These are phyloP conservation scores for Fusarium redolens DNA, from an alignment of 2,329 filamentous ascomycete genomes.

Conservation along the genomic window DNA sequence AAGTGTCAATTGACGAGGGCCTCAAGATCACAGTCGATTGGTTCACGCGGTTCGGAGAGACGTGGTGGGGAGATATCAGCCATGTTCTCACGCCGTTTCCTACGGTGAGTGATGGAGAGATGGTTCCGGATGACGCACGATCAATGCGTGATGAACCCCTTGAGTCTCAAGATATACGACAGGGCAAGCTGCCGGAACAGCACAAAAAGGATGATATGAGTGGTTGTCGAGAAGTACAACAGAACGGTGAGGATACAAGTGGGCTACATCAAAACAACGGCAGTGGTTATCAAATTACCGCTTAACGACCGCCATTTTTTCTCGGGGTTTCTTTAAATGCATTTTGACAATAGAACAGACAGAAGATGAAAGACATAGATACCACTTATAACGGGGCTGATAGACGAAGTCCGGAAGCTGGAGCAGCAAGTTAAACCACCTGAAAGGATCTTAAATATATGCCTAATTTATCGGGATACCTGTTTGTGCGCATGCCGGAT, in stretches of 20 bases:
- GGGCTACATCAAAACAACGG: slow-evolving; percentile 6
- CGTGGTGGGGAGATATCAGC: slow-evolving; percentile 79
- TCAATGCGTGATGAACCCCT: slow-evolving; percentile 50
- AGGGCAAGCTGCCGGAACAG: slow-evolving; percentile 23
- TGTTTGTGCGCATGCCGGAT: neutral
- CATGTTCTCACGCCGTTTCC: slow-evolving; percentile 77
- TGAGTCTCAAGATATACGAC: slow-evolving; percentile 37
- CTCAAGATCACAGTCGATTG: slow-evolving; percentile 74
- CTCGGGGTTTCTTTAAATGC: neutral
- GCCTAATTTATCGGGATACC: neutral
- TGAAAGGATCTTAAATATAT: neutral
- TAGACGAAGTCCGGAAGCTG: slow-evolving; percentile 15
- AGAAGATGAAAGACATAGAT: slow-evolving; percentile 26
- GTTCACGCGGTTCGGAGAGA: slow-evolving; percentile 74
- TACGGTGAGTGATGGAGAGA: slow-evolving; percentile 66
- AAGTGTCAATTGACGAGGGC: slow-evolving; percentile 72
- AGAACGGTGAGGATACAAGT: slow-evolving; percentile 16
- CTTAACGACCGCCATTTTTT: slow-evolving; percentile 10
- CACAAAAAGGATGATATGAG: slow-evolving; percentile 21
- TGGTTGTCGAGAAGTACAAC: slow-evolving; percentile 15
- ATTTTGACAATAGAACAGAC: slow-evolving; percentile 8
- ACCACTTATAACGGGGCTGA: slow-evolving; percentile 28
- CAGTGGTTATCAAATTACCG: slow-evolving; percentile 17
- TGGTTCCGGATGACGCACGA: slow-evolving; percentile 61
- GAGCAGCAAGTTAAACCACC: neutral